Percentiles rank a stretch among this genome's conserved stretches.
phyloP scores from a whole-genome alignment of 441 rosid genomes.

The Breynia disticha region DNA sequence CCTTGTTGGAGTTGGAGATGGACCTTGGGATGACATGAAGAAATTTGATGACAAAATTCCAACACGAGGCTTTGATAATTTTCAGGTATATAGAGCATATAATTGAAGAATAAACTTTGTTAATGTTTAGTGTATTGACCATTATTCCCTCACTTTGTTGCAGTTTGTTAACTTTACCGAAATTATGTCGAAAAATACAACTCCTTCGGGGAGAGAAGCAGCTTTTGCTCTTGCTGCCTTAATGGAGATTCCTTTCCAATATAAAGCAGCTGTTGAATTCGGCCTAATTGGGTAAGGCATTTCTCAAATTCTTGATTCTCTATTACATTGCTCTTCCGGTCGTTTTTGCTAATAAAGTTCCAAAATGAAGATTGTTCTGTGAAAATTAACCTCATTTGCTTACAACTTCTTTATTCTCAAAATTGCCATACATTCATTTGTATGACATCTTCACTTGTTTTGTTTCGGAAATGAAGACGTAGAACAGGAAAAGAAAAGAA shows the following conservation, averaged over 20 bases:
- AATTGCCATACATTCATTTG: background rate
- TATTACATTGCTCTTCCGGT: background rate
- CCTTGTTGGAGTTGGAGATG: conserved; percentile 86
- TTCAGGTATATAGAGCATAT: conserved; percentile 40
- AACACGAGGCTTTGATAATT: conserved; percentile 63
- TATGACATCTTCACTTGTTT: background rate
- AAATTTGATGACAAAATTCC: conserved; percentile 80
- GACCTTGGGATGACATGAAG: conserved; percentile 91
- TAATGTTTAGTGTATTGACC: background rate
- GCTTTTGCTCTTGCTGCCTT: conserved; percentile 85
- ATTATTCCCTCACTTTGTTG: conserved; percentile 5
- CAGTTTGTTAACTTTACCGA: conserved; percentile 82
- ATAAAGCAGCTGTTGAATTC: conserved; percentile 50
- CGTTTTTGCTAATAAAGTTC: background rate
- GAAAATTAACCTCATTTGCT: too few species aligned
- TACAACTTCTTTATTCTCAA: too few species aligned
- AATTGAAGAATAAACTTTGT: background rate
- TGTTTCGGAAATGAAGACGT: conserved; percentile 24
- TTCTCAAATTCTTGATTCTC: conserved; percentile 1
- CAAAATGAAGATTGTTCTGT: too few species aligned
- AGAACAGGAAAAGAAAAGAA: conserved; percentile 39
- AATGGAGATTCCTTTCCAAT: conserved; percentile 85
- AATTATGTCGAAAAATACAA: conserved; percentile 40
- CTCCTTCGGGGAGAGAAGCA: conserved; percentile 46
- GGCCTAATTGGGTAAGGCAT: conserved; percentile 49